These are phyloP conservation scores for Diplocarpon mali DNA, from an alignment of 2,329 filamentous ascomycete species.

Conservation along the genomic window DNA sequence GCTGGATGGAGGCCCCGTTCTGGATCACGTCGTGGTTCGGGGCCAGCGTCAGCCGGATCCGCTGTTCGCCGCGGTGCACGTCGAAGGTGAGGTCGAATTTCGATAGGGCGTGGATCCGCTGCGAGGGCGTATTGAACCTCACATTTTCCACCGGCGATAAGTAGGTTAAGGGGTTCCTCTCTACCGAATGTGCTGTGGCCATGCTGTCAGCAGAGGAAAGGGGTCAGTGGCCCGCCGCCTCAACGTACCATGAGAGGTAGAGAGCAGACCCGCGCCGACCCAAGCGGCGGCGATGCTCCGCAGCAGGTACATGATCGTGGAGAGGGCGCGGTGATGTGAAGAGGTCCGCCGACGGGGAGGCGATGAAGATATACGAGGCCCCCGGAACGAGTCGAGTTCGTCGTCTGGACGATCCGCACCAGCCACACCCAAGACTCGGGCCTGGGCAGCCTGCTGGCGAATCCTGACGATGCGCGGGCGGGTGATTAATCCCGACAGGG, in stretches of 20 bases:
- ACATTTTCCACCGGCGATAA: slow-evolving; percentile 64
- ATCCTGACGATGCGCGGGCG: slow-evolving; percentile 1
- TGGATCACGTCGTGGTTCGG: slow-evolving; percentile 87
- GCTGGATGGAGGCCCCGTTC: slow-evolving; percentile 61
- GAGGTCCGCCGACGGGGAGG: not conserved
- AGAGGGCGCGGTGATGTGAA: not conserved
- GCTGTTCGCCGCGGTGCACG: slow-evolving; percentile 53
- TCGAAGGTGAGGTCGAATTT: slow-evolving; percentile 78
- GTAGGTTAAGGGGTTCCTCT: slow-evolving; percentile 66
- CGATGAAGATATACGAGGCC: not conserved
- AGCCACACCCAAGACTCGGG: slow-evolving; percentile 3
- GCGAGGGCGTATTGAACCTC: slow-evolving; percentile 65
- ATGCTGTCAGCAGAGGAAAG: not conserved
- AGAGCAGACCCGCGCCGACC: slow-evolving; percentile 17
- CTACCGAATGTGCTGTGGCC: slow-evolving; percentile 52
- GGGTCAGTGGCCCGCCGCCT: not conserved
- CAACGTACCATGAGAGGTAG: slow-evolving; percentile 14
- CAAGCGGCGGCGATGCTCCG: slow-evolving; percentile 17
- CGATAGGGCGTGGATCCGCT: slow-evolving; percentile 69
- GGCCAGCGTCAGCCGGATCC: slow-evolving; percentile 69
- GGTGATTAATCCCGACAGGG: too few species aligned
- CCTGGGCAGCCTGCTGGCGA: not conserved
- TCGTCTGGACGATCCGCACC: not conserved
- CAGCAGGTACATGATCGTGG: slow-evolving; percentile 19
- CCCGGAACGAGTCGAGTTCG: not conserved